Evolutionary conservation across 2,329 filamentous ascomycete species (phyloP), one percentile per base, ranked within the genome.

Genomic region (Ceratocystis harringtonii): DNA sequence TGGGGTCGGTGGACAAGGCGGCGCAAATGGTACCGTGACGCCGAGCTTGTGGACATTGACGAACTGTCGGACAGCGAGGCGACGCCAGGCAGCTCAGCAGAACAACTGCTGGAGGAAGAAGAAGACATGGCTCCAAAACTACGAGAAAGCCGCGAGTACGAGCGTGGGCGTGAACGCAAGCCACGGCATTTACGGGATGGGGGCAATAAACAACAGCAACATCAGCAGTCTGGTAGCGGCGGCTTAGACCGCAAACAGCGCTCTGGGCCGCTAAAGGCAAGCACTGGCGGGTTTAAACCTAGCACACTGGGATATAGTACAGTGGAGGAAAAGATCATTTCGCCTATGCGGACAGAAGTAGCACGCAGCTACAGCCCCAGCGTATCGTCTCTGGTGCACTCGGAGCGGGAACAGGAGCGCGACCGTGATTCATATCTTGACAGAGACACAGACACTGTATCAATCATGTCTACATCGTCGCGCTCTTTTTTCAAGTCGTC

Each of bases 1-100:
- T 99, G 94, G 94, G 89, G 89, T 50, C 85, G 90, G 66, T 99
- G 95, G 80, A 99, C 94, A 0, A 84, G 94, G 15, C 84, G 94
- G 25, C 80, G 94, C 68, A 96, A 97, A 76, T 99, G 94, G 94
- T 94, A 90, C 72, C 88, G 94, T 48, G 94, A 97, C 72, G 94
- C 94, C 8, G 94, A 99, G 76, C 82, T 99, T 2, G 90, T 96
- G 43, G 94, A 99, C 72, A 77, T 87, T 8, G 75, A 64, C 64
- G 44, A 66, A n/a, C 30, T 58, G 30, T 58, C 68, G 3, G 30
- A 69, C 67, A 52, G 63, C 8, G 32, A 55, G 19, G 22, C 30
- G 19, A 17, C 30, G 15, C 19, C 43, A 48, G 17, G 17, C 43
- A 48, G 61, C 25, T 25, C 17, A 28, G 22, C 61, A 45, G 12